Conservation (phyloP, 345 rosid genomes). For the Firmiana major region DNA sequence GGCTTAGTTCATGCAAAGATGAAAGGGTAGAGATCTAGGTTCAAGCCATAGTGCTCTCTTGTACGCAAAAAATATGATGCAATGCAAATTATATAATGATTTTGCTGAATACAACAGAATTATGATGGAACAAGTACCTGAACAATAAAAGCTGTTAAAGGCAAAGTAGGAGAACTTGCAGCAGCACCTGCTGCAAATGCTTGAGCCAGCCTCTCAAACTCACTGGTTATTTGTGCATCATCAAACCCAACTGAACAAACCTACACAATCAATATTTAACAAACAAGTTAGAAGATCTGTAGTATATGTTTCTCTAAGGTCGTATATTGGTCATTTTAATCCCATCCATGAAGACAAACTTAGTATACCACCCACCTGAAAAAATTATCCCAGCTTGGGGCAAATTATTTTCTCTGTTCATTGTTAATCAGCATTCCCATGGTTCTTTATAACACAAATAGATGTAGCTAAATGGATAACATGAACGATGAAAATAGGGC, state of each 20-base stretch:
- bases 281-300: background rate
- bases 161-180: constrained; percentile 60
- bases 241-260: constrained; percentile 51
- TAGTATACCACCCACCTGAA: background rate
- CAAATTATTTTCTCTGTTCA: background rate
- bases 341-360: constrained; percentile 8
- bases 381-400: background rate
- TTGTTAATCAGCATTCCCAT: constrained; percentile 5
- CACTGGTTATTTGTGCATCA: constrained; percentile 45
- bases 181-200: constrained; percentile 67
- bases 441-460: background rate
- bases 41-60: background rate
- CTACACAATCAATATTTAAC: constrained; percentile 30
- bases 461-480: background rate
- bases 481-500: background rate
- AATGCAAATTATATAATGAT: too few species aligned
- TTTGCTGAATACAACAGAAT: background rate
- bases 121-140: constrained; percentile 46
- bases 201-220: constrained; percentile 61
- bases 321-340: background rate
- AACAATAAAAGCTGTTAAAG: constrained; percentile 78
- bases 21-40: background rate
- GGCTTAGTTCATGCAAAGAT: background rate
- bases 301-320: constrained; percentile 3
- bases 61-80: background rate